A percentile compares a stretch with the other conserved stretches of the same genome.
phyloP scores from a whole-genome alignment of 352 stramenopile genomes.

The Globisporangium camurandrum region DNA sequence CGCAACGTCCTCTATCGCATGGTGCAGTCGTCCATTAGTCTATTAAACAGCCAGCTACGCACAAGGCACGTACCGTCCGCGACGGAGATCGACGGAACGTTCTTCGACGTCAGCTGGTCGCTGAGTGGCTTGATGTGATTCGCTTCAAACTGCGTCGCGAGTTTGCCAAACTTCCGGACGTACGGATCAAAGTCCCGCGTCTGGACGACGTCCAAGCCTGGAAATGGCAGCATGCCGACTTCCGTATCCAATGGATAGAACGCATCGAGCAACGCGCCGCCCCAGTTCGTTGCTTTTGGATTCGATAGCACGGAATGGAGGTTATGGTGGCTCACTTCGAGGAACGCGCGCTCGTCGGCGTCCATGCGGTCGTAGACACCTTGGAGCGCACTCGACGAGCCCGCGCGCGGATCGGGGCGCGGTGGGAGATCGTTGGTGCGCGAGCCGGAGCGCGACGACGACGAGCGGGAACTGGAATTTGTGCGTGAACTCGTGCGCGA shows the following conservation, averaged over 20 bases:
- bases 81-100: slow-evolving; percentile 72
- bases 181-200: slow-evolving; percentile 74
- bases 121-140: slow-evolving; percentile 72
- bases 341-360: slow-evolving; percentile 60
- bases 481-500: slow-evolving; percentile 16
- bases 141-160: slow-evolving; percentile 55
- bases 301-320: slow-evolving; percentile 82
- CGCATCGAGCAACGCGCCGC: slow-evolving; percentile 57
- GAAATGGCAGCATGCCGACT: slow-evolving; percentile 57
- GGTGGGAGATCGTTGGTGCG: slow-evolving; percentile 3
- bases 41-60: not conserved
- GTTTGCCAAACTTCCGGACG: slow-evolving; percentile 58
- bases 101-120: slow-evolving; percentile 78
- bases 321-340: slow-evolving; percentile 72
- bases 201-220: slow-evolving; percentile 50
- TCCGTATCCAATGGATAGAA: slow-evolving; percentile 71
- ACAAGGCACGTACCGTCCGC: slow-evolving; percentile 41
- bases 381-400: slow-evolving; percentile 10
- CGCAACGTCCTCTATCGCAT: slow-evolving; percentile 71
- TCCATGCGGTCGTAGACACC: slow-evolving; percentile 26
- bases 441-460: slow-evolving; percentile 22
- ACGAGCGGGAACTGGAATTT: no score
- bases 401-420: not conserved
- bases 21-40: no score
- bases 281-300: slow-evolving; percentile 67